Base-by-base conservation (phyloP, 2,329 filamentous ascomycete genomes). In the Ophiostoma triangulosporum region DNA sequence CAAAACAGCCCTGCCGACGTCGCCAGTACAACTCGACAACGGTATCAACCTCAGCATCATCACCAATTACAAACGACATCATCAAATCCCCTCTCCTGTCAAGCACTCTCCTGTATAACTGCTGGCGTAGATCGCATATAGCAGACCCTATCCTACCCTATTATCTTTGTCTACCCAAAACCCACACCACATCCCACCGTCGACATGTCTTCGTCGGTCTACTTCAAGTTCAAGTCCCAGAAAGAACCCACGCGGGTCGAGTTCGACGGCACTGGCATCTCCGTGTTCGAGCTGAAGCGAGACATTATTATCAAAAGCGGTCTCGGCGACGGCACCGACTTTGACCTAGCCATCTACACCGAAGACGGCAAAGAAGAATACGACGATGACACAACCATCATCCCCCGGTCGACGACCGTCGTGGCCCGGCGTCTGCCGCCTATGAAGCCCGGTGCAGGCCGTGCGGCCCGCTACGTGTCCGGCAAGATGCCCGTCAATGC, bases 181-280 rank as follows among this genome's bases (percentile, higher is more conserved):
- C 17, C 26, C 36, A 22, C 24, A 12, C 43, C 32, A 26, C 15
- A 4, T 15, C 3, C 17, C 43, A 15, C 45, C 48, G 12, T 8
- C 73, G 81, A 64, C 64, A 96, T 96, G 90, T 81, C 88, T 67
- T 95, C 93, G 54, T 97, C 90, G 61, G 93, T 98, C 66, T 97
- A 96, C 73, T 98, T 96, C 86, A 95, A 95, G 73, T 98, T 98
- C 83, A 97, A 96, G 73, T 97, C 91, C 62, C 89, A 94, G 67
- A 96, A 89, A 73, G 93, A 97, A 66, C 88, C 89, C 57, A 88
- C 88, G 55, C 83, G 90, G 65, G 89, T 98, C 64, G 87, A 90
- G 65, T 97, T 98, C 69, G 91, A 98, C 70, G 93, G 93, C 66
- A 96, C 91, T 63, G 88, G 88, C 69, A 95, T 97, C 66, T 95